Base-by-base conservation (phyloP, 2,329 filamentous ascomycete species). In the Phoma herbarum region DNA sequence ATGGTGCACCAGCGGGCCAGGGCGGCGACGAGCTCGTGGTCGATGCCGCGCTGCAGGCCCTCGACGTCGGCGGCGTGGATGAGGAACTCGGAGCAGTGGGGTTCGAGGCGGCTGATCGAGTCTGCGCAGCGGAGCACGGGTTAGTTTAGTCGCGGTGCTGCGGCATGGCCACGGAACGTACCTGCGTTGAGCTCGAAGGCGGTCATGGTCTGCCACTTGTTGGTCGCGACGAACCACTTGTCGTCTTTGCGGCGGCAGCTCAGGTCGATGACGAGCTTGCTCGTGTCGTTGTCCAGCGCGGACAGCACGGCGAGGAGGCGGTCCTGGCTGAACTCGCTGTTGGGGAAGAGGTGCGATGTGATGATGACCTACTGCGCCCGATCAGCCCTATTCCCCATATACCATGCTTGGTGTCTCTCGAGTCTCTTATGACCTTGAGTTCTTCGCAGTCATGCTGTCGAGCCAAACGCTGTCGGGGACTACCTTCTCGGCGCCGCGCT, bases 1-100 rank as follows among this genome's bases (percentile, higher is more conserved):
- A 97, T 94, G 37, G 83, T 88, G 75, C 92, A 97, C 93, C 95
- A 98, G 65, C 89, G 81, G 1, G 92, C 88, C 50, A 99, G 81
- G 65, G 84, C 86, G 66, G 83, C 78, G 9, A 99, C 92, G 12
- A 99, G 84, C 65, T 89, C 85, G 75, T 95, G 90, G 70, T 99
- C 95, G 63, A 99, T 91, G 45, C 95, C 95, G 70, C 87, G 86
- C 77, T 98, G 95, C 42, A 98, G 83, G 12, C 95, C 95, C 79
- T 99, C 95, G 63, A 97, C 95, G 77, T 99, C 95, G 41, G 95
- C 95, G 16, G 95, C 95, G 76, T 99, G 95, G 73, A 99, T 95
- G 52, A 99, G 85, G 73, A 99, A 98, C 77, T 99, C 95, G 62
- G 91, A 92, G 81, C 95, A 98, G 79, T 95, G 95, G 6, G 93